phyloP scores from a whole-genome alignment of 805 yeast genomes.

The Pichia phayaonensis region DNA sequence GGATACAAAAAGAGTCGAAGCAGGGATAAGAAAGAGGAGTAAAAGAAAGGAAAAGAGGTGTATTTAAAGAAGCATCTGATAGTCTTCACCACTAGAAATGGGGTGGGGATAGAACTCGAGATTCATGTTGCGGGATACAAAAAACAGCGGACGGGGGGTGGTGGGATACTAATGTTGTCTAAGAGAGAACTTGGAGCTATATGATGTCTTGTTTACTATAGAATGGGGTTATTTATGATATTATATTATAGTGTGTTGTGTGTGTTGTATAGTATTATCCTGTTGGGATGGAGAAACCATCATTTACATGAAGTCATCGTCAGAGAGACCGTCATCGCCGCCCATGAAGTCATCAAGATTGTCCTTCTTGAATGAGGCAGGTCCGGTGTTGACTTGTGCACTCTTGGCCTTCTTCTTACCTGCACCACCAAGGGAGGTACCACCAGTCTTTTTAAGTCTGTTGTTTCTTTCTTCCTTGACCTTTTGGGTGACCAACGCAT shows the following conservation, averaged over 20 bases:
- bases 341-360: constrained; percentile 44
- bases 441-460: constrained; percentile 73
- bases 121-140: neutral
- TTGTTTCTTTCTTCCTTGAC: constrained; percentile 85
- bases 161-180: neutral
- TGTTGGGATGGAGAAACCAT: too few relatives aligned
- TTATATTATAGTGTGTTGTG: too few relatives aligned
- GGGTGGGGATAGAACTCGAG: too few relatives aligned
- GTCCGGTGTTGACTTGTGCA: constrained; percentile 59
- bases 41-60: too few relatives aligned
- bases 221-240: too few relatives aligned
- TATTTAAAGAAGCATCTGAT: neutral
- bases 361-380: constrained; percentile 53
- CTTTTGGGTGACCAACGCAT: constrained; percentile 75
- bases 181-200: too few relatives aligned
- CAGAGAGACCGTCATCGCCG: constrained; percentile 61
- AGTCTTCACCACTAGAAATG: too few relatives aligned
- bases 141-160: too few relatives aligned
- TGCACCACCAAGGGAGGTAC: constrained; percentile 86
- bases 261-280: too few relatives aligned
- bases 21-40: neutral
- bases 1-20: neutral
- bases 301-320: constrained; percentile 73
- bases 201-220: too few relatives aligned
- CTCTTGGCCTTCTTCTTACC: constrained; percentile 87